These are phyloP conservation scores for Barnettozyma vustinii DNA, from an alignment of 805 yeast genomes.

Conservation along the genomic window DNA sequence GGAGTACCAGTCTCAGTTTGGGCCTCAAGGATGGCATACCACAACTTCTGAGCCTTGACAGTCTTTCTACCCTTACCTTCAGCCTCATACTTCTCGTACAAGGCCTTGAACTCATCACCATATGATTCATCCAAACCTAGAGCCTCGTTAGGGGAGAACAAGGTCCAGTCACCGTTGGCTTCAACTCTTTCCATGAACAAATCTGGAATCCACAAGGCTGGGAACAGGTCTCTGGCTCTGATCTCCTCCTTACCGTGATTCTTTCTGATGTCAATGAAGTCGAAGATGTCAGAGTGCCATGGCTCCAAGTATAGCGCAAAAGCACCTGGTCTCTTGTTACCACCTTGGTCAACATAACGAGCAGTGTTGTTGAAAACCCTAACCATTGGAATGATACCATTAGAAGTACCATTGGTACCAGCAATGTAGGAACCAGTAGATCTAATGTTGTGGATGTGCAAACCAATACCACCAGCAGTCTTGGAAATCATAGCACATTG, in stretches of 20 bases:
- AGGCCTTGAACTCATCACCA: slow-evolving; percentile 74
- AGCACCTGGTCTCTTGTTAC: slow-evolving; percentile 97
- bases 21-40: slow-evolving; percentile 85
- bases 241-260: slow-evolving; percentile 94
- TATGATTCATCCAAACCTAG: slow-evolving; percentile 79
- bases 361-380: slow-evolving; percentile 95
- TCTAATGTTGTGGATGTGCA: slow-evolving; percentile 83
- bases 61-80: slow-evolving; percentile 61
- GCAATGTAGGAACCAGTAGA: slow-evolving; percentile 83
- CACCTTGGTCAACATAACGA: slow-evolving; percentile 96
- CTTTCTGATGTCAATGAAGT: slow-evolving; percentile 79
- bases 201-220: slow-evolving; percentile 94
- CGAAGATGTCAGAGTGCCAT: slow-evolving; percentile 93
- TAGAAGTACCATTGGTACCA: slow-evolving; percentile 89
- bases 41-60: slow-evolving; percentile 81
- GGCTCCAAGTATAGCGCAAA: slow-evolving; percentile 92
- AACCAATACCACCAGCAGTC: slow-evolving; percentile 93
- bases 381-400: slow-evolving; percentile 93
- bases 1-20: slow-evolving; percentile 98
- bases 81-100: slow-evolving; percentile 68
- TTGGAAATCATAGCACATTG: slow-evolving; percentile 87
- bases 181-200: slow-evolving; percentile 90
- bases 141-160: slow-evolving; percentile 85
- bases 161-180: slow-evolving; percentile 72
- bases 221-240: slow-evolving; percentile 89